phyloP scores from a whole-genome alignment of 108 stramenopile species.

The Schizochytrium sp. region DNA sequence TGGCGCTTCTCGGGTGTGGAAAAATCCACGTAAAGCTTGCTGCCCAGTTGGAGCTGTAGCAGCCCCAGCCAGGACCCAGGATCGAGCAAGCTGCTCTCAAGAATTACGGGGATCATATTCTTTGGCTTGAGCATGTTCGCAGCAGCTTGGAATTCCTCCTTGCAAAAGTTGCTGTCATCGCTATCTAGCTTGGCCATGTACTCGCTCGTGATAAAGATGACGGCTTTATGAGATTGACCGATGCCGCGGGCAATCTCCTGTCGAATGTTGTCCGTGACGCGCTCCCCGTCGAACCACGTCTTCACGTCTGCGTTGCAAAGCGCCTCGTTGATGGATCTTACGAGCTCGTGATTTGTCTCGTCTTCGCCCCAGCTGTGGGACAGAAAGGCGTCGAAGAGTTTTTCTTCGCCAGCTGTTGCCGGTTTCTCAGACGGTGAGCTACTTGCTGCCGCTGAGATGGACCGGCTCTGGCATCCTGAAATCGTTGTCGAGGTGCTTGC shows the following conservation, averaged over 20 bases:
- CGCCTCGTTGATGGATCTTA: neutral
- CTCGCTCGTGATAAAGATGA: neutral
- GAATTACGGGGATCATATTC: neutral
- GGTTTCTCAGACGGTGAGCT: no score
- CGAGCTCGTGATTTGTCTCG: neutral
- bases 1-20: neutral
- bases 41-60: neutral
- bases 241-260: neutral
- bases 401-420: no score
- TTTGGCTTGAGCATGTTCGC: neutral
- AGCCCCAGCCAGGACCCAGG: neutral
- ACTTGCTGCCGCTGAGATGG: no score
- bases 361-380: neutral
- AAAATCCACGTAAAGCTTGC: neutral
- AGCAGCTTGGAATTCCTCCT: neutral
- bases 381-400: neutral
- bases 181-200: neutral
- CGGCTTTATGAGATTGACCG: neutral
- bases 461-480: no score
- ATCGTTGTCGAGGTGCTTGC: no score
- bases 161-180: neutral
- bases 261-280: neutral
- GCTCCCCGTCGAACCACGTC: neutral
- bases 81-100: neutral
- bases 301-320: neutral